These are phyloP conservation scores for Dipteronia sinensis DNA, from an alignment of 345 rosid genomes.

Conservation along the genomic window DNA sequence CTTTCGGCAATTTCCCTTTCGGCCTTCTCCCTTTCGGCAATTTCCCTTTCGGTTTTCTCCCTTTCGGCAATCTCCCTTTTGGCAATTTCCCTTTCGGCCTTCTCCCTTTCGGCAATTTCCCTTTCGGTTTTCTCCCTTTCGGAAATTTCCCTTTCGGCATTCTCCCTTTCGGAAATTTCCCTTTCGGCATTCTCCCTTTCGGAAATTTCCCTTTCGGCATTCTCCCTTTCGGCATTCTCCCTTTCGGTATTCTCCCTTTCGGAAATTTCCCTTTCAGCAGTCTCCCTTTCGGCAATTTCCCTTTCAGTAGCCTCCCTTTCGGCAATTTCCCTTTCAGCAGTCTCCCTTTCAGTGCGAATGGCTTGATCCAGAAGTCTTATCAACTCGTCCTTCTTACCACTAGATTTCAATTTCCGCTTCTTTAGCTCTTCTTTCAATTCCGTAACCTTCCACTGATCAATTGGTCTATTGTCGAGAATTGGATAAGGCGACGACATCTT, in stretches of 20 bases:
- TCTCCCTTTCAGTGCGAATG: constrained; percentile 65
- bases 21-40: constrained; percentile 55
- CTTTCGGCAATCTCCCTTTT: constrained; percentile 6
- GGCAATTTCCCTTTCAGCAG: constrained; percentile 55
- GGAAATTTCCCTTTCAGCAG: constrained; percentile 57
- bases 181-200: constrained; percentile 69
- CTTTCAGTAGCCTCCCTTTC: constrained; percentile 68
- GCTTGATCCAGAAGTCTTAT: constrained; percentile 82
- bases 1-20: constrained; percentile 69
- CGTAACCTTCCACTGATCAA: constrained; percentile 93
- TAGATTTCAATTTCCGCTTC: constrained; percentile 58
- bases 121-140: not conserved
- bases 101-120: constrained; percentile 16
- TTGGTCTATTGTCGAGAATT: constrained; percentile 65
- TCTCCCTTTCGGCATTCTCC: constrained; percentile 71
- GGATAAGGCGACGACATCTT: constrained; percentile 80
- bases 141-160: constrained; percentile 58
- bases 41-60: constrained; percentile 59
- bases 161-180: constrained; percentile 71
- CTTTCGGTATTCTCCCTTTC: constrained; percentile 68
- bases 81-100: constrained; percentile 28
- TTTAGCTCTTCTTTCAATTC: constrained; percentile 97
- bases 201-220: constrained; percentile 54
- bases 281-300: constrained; percentile 70
- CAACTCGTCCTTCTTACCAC: constrained; percentile 89